phyloP scores from a whole-genome alignment of 1,284 basidiomycete genomes.

The Ustilago xerochloae region DNA sequence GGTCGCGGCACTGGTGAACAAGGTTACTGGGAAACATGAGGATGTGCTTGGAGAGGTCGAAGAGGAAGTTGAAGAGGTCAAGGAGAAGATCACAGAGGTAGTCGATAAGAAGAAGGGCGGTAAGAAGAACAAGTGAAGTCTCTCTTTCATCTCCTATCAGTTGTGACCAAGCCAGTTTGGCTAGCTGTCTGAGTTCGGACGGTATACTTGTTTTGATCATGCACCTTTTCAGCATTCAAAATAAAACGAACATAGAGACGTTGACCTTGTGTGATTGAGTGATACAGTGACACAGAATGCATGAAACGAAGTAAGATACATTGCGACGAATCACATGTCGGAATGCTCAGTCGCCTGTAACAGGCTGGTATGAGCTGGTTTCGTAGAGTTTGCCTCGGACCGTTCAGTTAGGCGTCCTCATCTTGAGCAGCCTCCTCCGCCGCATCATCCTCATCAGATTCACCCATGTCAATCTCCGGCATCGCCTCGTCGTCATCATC shows the following conservation, averaged over 20 bases:
- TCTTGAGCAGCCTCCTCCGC: background rate
- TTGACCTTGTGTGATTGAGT: too few relatives aligned
- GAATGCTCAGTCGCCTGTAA: too few relatives aligned
- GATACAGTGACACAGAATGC: too few relatives aligned
- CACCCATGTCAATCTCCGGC: slow-evolving; percentile 49
- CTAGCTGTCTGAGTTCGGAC: too few relatives aligned
- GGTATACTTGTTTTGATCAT: too few relatives aligned
- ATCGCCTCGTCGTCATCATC: slow-evolving; percentile 54
- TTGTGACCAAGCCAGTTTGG: too few relatives aligned
- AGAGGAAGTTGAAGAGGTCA: slow-evolving; percentile 2
- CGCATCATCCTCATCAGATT: slow-evolving; percentile 43
- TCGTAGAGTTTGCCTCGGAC: too few relatives aligned
- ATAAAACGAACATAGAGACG: too few relatives aligned
- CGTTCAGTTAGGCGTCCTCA: background rate
- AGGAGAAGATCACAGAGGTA: background rate
- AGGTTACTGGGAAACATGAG: slow-evolving; percentile 27
- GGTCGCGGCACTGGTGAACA: slow-evolving; percentile 22
- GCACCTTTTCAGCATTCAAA: too few relatives aligned
- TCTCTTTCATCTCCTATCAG: background rate
- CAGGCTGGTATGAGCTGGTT: too few relatives aligned
- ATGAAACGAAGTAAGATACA: too few relatives aligned
- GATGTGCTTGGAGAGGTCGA: slow-evolving; percentile 26
- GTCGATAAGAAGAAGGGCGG: slow-evolving; percentile 1
- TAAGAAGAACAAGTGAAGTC: slow-evolving; percentile 28
- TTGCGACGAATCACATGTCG: too few relatives aligned